These are phyloP conservation scores for Tulasnella sp. DNA, from an alignment of 768 basidiomycete species.

Conservation along the genomic window DNA sequence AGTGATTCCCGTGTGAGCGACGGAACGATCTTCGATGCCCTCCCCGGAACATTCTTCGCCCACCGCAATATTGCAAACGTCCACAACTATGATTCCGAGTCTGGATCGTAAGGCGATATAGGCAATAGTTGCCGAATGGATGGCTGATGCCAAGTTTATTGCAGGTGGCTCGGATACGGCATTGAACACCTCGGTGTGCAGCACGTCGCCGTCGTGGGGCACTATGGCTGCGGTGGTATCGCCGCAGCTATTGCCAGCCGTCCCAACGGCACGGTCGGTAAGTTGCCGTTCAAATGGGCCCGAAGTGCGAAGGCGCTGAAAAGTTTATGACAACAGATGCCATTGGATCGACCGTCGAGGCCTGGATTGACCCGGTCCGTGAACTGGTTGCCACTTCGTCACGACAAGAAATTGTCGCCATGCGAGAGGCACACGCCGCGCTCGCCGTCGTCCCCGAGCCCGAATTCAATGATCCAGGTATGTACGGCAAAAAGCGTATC, in stretches of 20 bases:
- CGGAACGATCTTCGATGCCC: conserved; percentile 14
- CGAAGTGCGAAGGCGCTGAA: too few species aligned
- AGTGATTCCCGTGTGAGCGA: conserved; percentile 9
- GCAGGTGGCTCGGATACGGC: background rate
- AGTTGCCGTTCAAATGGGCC: too few species aligned
- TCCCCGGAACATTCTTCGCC: conserved; percentile 17
- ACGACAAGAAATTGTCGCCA: conserved; percentile 13
- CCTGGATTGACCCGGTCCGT: conserved; percentile 14
- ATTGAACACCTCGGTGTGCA: conserved; percentile 11
- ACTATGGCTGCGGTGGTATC: conserved; percentile 17
- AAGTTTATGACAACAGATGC: too few species aligned
- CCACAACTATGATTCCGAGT: too few species aligned
- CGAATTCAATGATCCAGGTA: conserved; percentile 10
- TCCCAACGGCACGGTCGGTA: background rate
- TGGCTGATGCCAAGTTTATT: too few species aligned
- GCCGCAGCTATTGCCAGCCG: conserved; percentile 16
- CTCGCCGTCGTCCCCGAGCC: conserved; percentile 10
- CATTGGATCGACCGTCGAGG: conserved; percentile 3
- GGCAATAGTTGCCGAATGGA: too few species aligned
- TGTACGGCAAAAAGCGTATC: too few species aligned
- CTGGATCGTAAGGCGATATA: too few species aligned
- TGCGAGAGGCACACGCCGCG: conserved; percentile 10
- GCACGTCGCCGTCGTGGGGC: conserved; percentile 16
- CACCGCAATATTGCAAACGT: conserved; percentile 15
- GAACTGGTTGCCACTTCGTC: conserved; percentile 5